A percentile compares a stretch with the other conserved stretches of the same genome.
These are phyloP conservation scores for Passiflora organensis DNA, from an alignment of 345 rosid species.

Conservation along the genomic window DNA sequence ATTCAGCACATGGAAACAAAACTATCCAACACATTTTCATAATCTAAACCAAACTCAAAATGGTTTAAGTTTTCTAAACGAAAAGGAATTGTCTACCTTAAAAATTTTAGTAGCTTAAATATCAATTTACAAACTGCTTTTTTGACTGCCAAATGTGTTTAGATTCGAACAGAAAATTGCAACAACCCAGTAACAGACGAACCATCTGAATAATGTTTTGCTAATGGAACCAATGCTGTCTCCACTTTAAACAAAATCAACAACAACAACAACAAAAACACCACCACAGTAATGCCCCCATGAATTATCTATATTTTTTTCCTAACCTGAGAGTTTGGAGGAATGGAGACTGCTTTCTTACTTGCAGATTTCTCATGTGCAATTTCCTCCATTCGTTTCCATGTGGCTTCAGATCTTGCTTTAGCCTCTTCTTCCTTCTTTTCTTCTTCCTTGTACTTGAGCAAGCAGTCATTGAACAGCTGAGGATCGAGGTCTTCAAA, in stretches of 20 bases:
- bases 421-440: constrained; percentile 10
- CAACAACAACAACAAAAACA: too few relatives aligned
- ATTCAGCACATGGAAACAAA: too few relatives aligned
- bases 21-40: too few relatives aligned
- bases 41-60: too few relatives aligned
- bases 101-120: constrained; percentile 1
- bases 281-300: constrained; percentile 4
- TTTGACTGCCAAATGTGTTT: not conserved
- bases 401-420: constrained; percentile 15
- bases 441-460: constrained; percentile 17
- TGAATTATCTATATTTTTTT: constrained; percentile 7
- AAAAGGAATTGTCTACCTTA: not conserved
- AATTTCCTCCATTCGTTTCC: constrained; percentile 21
- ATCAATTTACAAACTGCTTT: constrained; percentile 18
- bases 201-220: constrained; percentile 7
- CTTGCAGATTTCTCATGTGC: constrained; percentile 7
- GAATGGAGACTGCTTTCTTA: not conserved
- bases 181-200: not conserved
- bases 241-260: constrained; percentile 8
- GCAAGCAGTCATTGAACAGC: constrained; percentile 18
- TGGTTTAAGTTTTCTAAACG: too few relatives aligned
- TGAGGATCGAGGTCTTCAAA: constrained; percentile 24
- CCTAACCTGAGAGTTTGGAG: constrained; percentile 13
- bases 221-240: constrained; percentile 11
- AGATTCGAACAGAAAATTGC: not conserved